Percentiles rank a stretch among this genome's conserved stretches.
Evolutionary conservation across 768 basidiomycete genomes (phyloP).

Genomic region (Lactarius akahatsu): DNA sequence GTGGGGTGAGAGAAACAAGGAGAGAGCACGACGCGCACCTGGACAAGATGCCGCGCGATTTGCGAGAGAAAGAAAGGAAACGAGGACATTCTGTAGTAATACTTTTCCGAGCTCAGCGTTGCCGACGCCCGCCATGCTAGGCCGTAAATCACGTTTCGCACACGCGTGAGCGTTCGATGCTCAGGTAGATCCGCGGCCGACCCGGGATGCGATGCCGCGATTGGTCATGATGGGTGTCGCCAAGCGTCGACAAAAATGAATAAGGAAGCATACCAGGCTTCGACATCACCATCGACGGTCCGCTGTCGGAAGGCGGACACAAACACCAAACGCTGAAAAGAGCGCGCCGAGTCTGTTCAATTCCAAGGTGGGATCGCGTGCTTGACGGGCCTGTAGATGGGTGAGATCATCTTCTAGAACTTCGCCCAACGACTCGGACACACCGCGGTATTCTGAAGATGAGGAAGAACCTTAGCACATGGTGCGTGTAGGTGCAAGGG

Average conservation of each 20-base stretch:
- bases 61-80: constrained; percentile 54
- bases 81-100: constrained; percentile 71
- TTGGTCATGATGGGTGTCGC: constrained; percentile 65
- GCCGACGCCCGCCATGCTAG: constrained; percentile 60
- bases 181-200: constrained; percentile 73
- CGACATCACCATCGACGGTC: constrained; percentile 72
- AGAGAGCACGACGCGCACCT: constrained; percentile 46
- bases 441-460: constrained; percentile 60
- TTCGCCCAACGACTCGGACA: constrained; percentile 39
- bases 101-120: constrained; percentile 61
- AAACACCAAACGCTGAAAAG: constrained; percentile 70
- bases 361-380: constrained; percentile 79
- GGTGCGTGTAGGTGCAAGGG: no score
- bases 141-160: constrained; percentile 67
- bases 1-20: neutral
- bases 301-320: constrained; percentile 79
- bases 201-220: constrained; percentile 61
- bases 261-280: constrained; percentile 41
- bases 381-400: constrained; percentile 72
- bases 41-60: constrained; percentile 69
- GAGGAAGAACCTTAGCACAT: neutral
- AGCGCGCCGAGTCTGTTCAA: constrained; percentile 70
- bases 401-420: constrained; percentile 83
- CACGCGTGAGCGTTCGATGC: constrained; percentile 85
- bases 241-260: neutral